Evolutionary conservation across 176 grass and related monocot genomes (phyloP).

Genomic region (Olyra latifolia): DNA sequence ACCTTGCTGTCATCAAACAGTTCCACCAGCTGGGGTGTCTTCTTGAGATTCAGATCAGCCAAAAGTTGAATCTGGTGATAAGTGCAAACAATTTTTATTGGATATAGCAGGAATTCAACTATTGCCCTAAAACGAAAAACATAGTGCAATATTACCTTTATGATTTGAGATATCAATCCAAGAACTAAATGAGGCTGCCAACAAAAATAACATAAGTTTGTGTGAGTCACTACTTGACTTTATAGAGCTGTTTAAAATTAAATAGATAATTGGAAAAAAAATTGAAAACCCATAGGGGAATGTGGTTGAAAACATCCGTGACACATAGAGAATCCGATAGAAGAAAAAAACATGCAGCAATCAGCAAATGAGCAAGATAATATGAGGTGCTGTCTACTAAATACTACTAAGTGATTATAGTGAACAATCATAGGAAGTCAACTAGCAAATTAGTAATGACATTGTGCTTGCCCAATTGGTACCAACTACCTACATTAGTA

Average conservation of each 20-base stretch:
- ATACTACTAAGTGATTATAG: slow-evolving; percentile 3
- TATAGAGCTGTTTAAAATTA: slow-evolving; percentile 9
- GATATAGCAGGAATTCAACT: background rate
- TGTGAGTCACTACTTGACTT: slow-evolving; percentile 15
- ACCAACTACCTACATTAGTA: background rate
- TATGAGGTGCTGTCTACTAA: background rate
- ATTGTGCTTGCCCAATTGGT: background rate
- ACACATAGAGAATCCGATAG: background rate
- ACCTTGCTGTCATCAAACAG: slow-evolving; percentile 94
- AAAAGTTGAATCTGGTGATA: slow-evolving; percentile 96
- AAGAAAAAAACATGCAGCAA: background rate
- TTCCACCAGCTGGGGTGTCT: slow-evolving; percentile 95
- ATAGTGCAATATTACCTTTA: slow-evolving; percentile 68
- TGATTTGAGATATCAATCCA: slow-evolving; percentile 99
- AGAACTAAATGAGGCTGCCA: slow-evolving; percentile 96
- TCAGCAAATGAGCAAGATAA: slow-evolving; percentile 15
- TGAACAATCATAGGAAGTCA: background rate
- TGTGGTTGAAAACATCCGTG: background rate
- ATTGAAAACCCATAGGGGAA: background rate
- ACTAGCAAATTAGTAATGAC: slow-evolving; percentile 14
- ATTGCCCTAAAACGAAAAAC: slow-evolving; percentile 20
- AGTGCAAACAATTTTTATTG: slow-evolving; percentile 22
- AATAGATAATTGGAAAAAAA: background rate
- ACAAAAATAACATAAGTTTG: slow-evolving; percentile 25
- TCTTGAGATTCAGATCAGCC: slow-evolving; percentile 95